Conservation (phyloP, 148 eudicot genomes). For the Selenicereus undatus region DNA sequence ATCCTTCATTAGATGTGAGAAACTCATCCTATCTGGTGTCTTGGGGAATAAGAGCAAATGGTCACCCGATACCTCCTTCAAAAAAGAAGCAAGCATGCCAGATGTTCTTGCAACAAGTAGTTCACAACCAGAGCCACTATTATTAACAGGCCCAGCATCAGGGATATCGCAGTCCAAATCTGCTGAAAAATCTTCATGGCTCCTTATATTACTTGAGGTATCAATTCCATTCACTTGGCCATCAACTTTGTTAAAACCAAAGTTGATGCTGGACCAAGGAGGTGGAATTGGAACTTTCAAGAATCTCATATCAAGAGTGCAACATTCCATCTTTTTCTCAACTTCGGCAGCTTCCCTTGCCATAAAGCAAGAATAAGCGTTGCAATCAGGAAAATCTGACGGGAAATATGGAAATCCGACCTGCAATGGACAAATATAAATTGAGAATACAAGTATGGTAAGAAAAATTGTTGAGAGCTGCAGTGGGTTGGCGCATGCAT, state of each 20-base stretch:
- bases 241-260: constrained; percentile 19
- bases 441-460: background rate
- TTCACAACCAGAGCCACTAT: constrained; percentile 26
- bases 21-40: constrained; percentile 25
- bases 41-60: constrained; percentile 47
- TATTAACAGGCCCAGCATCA: constrained; percentile 1
- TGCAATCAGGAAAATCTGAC: constrained; percentile 78
- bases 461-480: constrained; percentile 3
- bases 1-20: constrained; percentile 45
- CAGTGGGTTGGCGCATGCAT: constrained; percentile 16
- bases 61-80: constrained; percentile 34
- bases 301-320: constrained; percentile 53
- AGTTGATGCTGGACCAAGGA: constrained; percentile 63
- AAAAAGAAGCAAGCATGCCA: constrained; percentile 33
- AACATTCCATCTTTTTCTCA: constrained; percentile 34
- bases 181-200: constrained; percentile 10
- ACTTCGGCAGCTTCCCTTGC: constrained; percentile 41
- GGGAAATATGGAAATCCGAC: constrained; percentile 73
- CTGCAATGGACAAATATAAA: constrained; percentile 38
- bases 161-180: constrained; percentile 13
- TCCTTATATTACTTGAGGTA: constrained; percentile 5
- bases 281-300: constrained; percentile 53
- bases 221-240: constrained; percentile 16
- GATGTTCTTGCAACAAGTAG: constrained; percentile 65
- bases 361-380: constrained; percentile 50